Conservation (phyloP, 1,284 basidiomycete genomes). For the Austroboletus novae-zelandiae region DNA sequence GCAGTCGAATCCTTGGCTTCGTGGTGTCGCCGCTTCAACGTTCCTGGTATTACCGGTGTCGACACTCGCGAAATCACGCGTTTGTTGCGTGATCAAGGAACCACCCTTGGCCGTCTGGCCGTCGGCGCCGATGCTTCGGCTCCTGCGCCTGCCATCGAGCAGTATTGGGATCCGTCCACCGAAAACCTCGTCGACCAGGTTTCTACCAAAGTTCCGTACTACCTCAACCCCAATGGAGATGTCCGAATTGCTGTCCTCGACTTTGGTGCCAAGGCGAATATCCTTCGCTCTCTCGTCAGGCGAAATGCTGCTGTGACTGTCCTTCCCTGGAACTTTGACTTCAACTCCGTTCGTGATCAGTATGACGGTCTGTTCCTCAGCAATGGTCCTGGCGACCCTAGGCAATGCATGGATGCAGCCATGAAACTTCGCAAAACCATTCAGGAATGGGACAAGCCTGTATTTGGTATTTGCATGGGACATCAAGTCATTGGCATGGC, state of each 20-base stretch:
- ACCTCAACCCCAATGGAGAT: constrained; percentile 84
- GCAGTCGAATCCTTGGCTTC: constrained; percentile 91
- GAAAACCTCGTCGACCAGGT: constrained; percentile 95
- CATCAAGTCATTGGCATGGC: constrained; percentile 97
- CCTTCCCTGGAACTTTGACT: constrained; percentile 96
- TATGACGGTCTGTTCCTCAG: constrained; percentile 96
- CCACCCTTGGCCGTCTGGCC: constrained; percentile 90
- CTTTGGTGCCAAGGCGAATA: constrained; percentile 98
- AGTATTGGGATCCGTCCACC: constrained; percentile 90
- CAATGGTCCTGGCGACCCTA: constrained; percentile 95
- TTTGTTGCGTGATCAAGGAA: constrained; percentile 94
- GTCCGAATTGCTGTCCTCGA: constrained; percentile 94
- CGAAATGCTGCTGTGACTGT: constrained; percentile 93
- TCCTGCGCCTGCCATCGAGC: constrained; percentile 57
- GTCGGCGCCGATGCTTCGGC: constrained; percentile 74
- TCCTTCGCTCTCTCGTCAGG: constrained; percentile 87
- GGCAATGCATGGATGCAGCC: constrained; percentile 85
- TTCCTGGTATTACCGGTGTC: constrained; percentile 95
- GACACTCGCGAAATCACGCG: constrained; percentile 97
- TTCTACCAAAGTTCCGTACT: constrained; percentile 84
- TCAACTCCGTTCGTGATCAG: constrained; percentile 85
- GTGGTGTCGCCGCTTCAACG: constrained; percentile 89
- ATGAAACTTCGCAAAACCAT: constrained; percentile 79
- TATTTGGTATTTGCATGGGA: constrained; percentile 99
- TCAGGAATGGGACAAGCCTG: constrained; percentile 86